Evolutionary conservation across 2,329 filamentous ascomycete species (phyloP).

Genomic region (Bipolaris bicolor): DNA sequence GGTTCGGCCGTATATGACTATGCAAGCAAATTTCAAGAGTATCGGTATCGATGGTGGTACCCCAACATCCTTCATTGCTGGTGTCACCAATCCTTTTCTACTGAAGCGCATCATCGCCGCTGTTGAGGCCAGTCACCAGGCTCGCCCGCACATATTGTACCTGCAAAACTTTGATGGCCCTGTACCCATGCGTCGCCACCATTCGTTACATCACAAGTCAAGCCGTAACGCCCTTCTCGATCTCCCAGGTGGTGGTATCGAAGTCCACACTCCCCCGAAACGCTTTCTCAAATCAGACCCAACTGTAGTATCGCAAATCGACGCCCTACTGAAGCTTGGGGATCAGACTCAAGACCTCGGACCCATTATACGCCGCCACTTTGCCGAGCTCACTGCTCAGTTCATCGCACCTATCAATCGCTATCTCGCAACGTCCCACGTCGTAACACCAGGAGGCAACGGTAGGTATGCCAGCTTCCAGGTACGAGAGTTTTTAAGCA

Average conservation of each 20-base stretch:
- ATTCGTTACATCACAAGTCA: conserved; percentile 46
- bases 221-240: conserved; percentile 46
- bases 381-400: conserved; percentile 50
- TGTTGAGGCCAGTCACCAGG: conserved; percentile 42
- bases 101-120: conserved; percentile 48
- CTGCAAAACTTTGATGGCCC: conserved; percentile 46
- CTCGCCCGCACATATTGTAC: conserved; percentile 48
- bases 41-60: conserved; percentile 50
- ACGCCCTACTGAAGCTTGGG: conserved; percentile 40
- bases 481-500: conserved; percentile 45
- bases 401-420: conserved; percentile 51
- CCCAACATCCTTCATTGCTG: conserved; percentile 48
- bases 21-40: conserved; percentile 52
- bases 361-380: conserved; percentile 50
- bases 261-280: conserved; percentile 45
- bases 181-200: conserved; percentile 46
- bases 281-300: conserved; percentile 50
- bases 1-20: conserved; percentile 51
- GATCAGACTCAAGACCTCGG: conserved; percentile 43
- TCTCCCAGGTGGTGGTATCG: conserved; percentile 50
- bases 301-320: conserved; percentile 41
- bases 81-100: conserved; percentile 52
- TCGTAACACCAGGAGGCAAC: conserved; percentile 44
- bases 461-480: conserved; percentile 50
- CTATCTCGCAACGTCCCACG: conserved; percentile 48